phyloP scores from a whole-genome alignment of 2,329 filamentous ascomycete genomes.

The Aspergillus sp. region DNA sequence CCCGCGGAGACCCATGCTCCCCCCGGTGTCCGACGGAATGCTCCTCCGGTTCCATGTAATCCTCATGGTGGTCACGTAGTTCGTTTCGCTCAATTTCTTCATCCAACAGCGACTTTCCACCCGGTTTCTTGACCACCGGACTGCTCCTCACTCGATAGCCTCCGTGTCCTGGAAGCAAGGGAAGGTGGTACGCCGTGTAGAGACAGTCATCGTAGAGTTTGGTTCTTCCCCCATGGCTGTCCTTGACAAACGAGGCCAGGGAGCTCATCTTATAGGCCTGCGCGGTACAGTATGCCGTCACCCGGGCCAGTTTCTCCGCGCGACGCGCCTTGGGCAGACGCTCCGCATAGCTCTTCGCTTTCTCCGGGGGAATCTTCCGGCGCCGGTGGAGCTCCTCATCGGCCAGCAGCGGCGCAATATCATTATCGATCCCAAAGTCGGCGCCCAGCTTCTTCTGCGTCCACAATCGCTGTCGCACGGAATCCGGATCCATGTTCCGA shows the following conservation, averaged over 20 bases:
- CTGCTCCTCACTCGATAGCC: slow-evolving; percentile 87
- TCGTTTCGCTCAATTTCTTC: slow-evolving; percentile 96
- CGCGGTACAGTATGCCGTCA: slow-evolving; percentile 95
- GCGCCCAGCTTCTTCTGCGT: slow-evolving; percentile 37
- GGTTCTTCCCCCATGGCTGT: slow-evolving; percentile 83
- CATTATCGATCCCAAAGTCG: slow-evolving; percentile 57
- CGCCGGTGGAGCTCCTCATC: slow-evolving; percentile 64
- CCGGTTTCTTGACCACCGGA: slow-evolving; percentile 86
- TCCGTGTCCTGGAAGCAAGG: slow-evolving; percentile 77
- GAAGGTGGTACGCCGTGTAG: slow-evolving; percentile 92
- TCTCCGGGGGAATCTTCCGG: slow-evolving; percentile 46
- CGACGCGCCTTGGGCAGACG: slow-evolving; percentile 83
- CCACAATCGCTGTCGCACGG: slow-evolving; percentile 29
- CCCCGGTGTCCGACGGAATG: slow-evolving; percentile 39
- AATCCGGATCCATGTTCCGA: slow-evolving; percentile 32
- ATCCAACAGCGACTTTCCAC: slow-evolving; percentile 87
- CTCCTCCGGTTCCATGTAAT: slow-evolving; percentile 67
- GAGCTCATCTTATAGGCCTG: slow-evolving; percentile 87
- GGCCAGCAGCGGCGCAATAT: slow-evolving; percentile 47
- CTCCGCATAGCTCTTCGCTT: slow-evolving; percentile 89
- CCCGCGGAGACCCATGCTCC: slow-evolving; percentile 14
- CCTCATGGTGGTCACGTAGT: slow-evolving; percentile 81
- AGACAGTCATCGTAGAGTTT: slow-evolving; percentile 98
- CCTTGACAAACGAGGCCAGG: slow-evolving; percentile 84
- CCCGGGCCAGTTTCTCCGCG: slow-evolving; percentile 79